These are phyloP conservation scores for Euphorbia pulcherrima DNA, from an alignment of 345 rosid species.

Conservation along the genomic window DNA sequence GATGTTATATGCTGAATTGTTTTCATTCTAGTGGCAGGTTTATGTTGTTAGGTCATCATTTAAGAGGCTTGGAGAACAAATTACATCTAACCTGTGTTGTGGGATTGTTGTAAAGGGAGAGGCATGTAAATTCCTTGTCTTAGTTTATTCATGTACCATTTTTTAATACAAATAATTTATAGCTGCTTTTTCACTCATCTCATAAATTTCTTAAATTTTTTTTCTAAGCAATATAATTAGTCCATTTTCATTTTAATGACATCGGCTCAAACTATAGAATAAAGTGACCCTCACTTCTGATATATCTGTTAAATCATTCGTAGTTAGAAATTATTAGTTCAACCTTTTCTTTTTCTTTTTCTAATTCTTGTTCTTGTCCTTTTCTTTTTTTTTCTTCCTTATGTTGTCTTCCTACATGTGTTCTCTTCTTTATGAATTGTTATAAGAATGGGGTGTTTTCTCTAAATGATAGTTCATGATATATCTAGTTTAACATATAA, in stretches of 20 bases:
- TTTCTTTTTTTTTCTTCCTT: no score
- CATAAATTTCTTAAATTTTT: background rate
- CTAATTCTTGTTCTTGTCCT: no score
- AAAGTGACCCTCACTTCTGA: background rate
- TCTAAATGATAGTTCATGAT: no score
- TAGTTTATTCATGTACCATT: background rate
- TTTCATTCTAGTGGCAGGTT: slow-evolving; percentile 52
- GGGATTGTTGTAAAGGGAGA: slow-evolving; percentile 65
- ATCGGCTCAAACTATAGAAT: background rate
- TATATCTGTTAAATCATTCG: background rate
- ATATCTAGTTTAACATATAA: no score
- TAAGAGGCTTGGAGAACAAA: slow-evolving; percentile 90
- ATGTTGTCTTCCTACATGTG: no score
- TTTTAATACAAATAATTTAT: slow-evolving; percentile 1
- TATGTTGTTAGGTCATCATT: slow-evolving; percentile 89
- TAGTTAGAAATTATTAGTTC: background rate
- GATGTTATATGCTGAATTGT: background rate
- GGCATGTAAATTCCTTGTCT: slow-evolving; percentile 48
- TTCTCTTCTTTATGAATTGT: no score
- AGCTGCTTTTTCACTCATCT: background rate
- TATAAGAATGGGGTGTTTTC: no score
- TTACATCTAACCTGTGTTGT: slow-evolving; percentile 84
- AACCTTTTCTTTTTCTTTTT: no score
- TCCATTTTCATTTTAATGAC: no score
- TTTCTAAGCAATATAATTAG: background rate